Evolutionary conservation across 352 stramenopile species (phyloP), one percentile per base, ranked within the genome.

Genomic region (Phytopythium helicoides): DNA sequence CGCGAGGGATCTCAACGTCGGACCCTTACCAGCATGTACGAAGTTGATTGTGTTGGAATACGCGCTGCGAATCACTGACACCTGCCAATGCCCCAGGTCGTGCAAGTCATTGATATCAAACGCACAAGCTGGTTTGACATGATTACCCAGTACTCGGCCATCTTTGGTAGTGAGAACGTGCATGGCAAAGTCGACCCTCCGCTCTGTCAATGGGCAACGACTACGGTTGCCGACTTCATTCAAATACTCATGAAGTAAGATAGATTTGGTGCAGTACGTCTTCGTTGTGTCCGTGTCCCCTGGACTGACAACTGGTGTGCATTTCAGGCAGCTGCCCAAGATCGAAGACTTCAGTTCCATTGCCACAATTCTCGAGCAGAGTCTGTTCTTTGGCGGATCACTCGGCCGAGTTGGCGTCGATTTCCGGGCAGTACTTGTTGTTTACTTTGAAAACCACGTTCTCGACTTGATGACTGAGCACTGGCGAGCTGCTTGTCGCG

Each of bases 111-210:
- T 48, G 87, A 96, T 49, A 73, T 88, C 33, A 94, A 94, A 61
- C 72, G 87, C 26, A 89, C 87, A 41, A 94, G 83, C 61, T 95
- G 85, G 87, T 95, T 96, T 52, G 86, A 96, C 41, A 83, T 94
- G 69, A 90, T 96, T 47, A 96, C 86, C 8, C 87, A 96, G 54
- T 96, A 95, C 63, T 94, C 83, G 40, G 87, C 87, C 9, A 96
- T 96, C 53, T 96, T 96, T 45, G 85, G 85, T 16, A 90, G 72
- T 47, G 75, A 91, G 69, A 87, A 86, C 58, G 64, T 92, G 10
- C 65, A 90, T 18, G 80, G 80, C 8, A 91, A 89, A 62, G 77
- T 90, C n/a, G 85, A 95, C 50, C 73, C 79, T 14, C 71, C 83
- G 10, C 62, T 95, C 7, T 92, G 81, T 58, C 76, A 75, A 6